A percentile compares a stretch with the other conserved stretches of the same genome.
phyloP scores from a whole-genome alignment of 371 early-diverging fungal genomes.

The Entomophthora muscae region DNA sequence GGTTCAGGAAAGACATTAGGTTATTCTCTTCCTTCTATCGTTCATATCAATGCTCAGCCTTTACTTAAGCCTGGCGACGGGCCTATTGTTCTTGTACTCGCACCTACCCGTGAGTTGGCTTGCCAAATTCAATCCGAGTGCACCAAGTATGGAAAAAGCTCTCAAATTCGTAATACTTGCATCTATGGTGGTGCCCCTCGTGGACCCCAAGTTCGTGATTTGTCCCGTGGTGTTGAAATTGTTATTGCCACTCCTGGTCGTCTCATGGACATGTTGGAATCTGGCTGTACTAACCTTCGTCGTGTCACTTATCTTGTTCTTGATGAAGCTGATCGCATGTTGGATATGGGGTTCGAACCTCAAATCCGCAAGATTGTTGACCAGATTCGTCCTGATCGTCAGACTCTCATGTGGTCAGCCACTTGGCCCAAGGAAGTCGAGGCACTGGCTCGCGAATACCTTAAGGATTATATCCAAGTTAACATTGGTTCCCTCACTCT shows the following conservation, averaged over 20 bases:
- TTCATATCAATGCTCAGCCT: slow-evolving; percentile 68
- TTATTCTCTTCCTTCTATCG: slow-evolving; percentile 64
- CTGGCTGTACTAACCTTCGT: slow-evolving; percentile 67
- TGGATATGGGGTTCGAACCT: slow-evolving; percentile 94
- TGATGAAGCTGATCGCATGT: slow-evolving; percentile 91
- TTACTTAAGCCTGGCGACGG: slow-evolving; percentile 27
- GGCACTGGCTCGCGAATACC: slow-evolving; percentile 75
- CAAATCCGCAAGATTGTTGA: slow-evolving; percentile 91
- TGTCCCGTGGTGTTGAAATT: slow-evolving; percentile 72
- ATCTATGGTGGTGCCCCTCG: slow-evolving; percentile 87
- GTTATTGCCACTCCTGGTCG: slow-evolving; percentile 93
- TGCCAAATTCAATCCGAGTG: slow-evolving; percentile 69
- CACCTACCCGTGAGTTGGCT: slow-evolving; percentile 82
- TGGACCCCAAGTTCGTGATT: slow-evolving; percentile 69
- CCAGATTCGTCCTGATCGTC: slow-evolving; percentile 57
- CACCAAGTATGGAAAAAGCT: slow-evolving; percentile 58
- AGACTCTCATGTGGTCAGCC: slow-evolving; percentile 95
- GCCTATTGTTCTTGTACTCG: slow-evolving; percentile 51
- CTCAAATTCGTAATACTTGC: slow-evolving; percentile 25
- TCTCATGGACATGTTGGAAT: slow-evolving; percentile 85
- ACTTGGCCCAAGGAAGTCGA: slow-evolving; percentile 97
- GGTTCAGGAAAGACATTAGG: slow-evolving; percentile 64
- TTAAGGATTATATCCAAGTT: slow-evolving; percentile 95
- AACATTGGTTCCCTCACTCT: slow-evolving; percentile 92
- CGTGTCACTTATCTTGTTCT: slow-evolving; percentile 84